phyloP scores from a whole-genome alignment of 1,284 basidiomycete species.

The Naganishia albida region DNA sequence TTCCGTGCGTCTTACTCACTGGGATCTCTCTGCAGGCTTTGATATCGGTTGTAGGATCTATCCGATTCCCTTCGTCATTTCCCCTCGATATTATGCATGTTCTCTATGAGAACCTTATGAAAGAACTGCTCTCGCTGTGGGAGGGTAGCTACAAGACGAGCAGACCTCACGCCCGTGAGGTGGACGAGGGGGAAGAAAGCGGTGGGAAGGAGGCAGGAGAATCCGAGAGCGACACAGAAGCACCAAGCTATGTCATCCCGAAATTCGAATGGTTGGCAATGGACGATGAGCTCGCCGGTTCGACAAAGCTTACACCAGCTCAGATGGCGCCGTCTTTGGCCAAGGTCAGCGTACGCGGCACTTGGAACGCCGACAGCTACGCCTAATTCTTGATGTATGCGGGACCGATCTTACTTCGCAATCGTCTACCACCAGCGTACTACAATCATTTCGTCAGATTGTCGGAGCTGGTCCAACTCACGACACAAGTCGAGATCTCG shows the following conservation, averaged over 20 bases:
- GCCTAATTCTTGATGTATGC: constrained; percentile 4
- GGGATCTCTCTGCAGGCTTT: background rate
- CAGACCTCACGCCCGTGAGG: too few species aligned
- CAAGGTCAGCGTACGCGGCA: background rate
- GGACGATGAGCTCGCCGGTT: too few species aligned
- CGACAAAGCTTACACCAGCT: too few species aligned
- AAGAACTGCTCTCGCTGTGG: background rate
- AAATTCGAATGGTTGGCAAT: too few species aligned
- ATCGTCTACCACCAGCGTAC: constrained; percentile 2
- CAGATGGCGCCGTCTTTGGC: background rate
- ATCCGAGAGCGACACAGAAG: too few species aligned
- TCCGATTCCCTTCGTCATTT: background rate
- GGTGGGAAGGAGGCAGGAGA: constrained; percentile 1
- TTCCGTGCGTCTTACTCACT: background rate
- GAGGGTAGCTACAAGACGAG: constrained; percentile 7
- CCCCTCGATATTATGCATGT: constrained; percentile 11
- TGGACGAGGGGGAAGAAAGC: constrained; percentile 12
- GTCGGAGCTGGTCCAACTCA: too few species aligned
- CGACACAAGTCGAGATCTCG: too few species aligned
- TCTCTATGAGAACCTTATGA: constrained; percentile 6
- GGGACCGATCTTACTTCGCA: background rate
- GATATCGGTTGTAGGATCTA: background rate
- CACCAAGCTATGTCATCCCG: too few species aligned
- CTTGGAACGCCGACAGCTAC: constrained; percentile 4
- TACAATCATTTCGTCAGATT: background rate